Evolutionary conservation across 441 rosid genomes (phyloP).

Genomic region (Populus tomentosa): DNA sequence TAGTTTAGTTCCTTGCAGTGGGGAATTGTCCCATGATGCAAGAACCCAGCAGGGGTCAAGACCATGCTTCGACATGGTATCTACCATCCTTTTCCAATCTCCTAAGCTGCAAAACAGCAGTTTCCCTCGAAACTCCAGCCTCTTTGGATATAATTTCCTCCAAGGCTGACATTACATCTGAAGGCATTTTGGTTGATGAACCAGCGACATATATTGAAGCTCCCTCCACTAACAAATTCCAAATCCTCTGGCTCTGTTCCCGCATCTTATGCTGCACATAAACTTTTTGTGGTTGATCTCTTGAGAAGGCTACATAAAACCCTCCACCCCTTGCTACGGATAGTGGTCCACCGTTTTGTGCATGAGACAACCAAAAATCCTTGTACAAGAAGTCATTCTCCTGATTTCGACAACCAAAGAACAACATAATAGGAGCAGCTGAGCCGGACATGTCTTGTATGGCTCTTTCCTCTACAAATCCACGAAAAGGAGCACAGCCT

Average conservation of each 20-base stretch:
- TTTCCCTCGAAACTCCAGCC: slow-evolving; percentile 57
- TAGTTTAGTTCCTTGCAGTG: background rate
- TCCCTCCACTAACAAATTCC: slow-evolving; percentile 57
- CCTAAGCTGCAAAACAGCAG: slow-evolving; percentile 55
- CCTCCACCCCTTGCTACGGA: slow-evolving; percentile 80
- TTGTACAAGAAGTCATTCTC: slow-evolving; percentile 67
- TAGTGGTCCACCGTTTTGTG: slow-evolving; percentile 48
- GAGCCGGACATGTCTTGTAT: slow-evolving; percentile 39
- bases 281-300: slow-evolving; percentile 85
- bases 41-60: slow-evolving; percentile 32
- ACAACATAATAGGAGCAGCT: slow-evolving; percentile 65
- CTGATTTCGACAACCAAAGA: slow-evolving; percentile 85
- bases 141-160: slow-evolving; percentile 68
- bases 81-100: slow-evolving; percentile 75
- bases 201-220: slow-evolving; percentile 83
- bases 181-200: slow-evolving; percentile 93
- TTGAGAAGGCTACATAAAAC: slow-evolving; percentile 77
- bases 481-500: slow-evolving; percentile 94
- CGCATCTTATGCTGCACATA: slow-evolving; percentile 83
- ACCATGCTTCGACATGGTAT: slow-evolving; percentile 96
- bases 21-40: background rate
- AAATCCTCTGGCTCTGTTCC: slow-evolving; percentile 53
- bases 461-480: slow-evolving; percentile 80
- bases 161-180: slow-evolving; percentile 65
- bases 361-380: slow-evolving; percentile 67